Base-by-base conservation (phyloP, 257 asterid genomes). In the Scutellaria galericulata region DNA sequence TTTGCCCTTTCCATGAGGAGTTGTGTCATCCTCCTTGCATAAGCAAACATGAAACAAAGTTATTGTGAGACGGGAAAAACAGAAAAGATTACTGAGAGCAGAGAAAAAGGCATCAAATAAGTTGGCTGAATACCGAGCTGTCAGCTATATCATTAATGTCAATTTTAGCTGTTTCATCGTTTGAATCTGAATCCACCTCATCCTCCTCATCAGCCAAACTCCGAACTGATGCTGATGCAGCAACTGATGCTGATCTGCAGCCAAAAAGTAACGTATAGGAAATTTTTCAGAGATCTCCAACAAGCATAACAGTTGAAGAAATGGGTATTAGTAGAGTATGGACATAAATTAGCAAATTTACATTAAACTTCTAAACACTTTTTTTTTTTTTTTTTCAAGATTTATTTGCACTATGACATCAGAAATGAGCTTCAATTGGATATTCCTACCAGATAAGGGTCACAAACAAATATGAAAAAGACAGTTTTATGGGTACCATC, bases 121-220 rank as follows among this genome's bases (percentile, higher is more conserved):
- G 64, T 78, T 59, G 20, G 51, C 70, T 60, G 85, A 31, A 52
- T 85, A 94, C 98, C 86, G 89, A 89, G 83, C 94, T 87, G 70
- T 87, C 87, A 35, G 82, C 87, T 58, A 85, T 81, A 65, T 84
- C 96, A 70, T 85, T 77, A 57, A 72, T 79, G 24, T 70, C 89
- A 69, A 78, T 59, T 68, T 81, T 78, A 48, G 83, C 89, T 45
- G 87, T 89, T 78, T 89, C 98, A 46, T 88, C 99, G 64, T 91
- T 86, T 51, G 96, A 85, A 66, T 88, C 89, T 64, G 98, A 86
- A 53, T 89, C 96, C 80, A 88, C 91, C 57, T 81, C 88, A 68
- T 91, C 97, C 64, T 82, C 98, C 70, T 88, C 92, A 59, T 83
- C 97, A 63, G 85, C 91, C 76, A 89, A 78, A 77, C 89, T 83